Percentiles rank a stretch among this genome's conserved stretches.
Evolutionary conservation across 208 protist species (phyloP).

Genomic region (Leishmania aethiopica): DNA sequence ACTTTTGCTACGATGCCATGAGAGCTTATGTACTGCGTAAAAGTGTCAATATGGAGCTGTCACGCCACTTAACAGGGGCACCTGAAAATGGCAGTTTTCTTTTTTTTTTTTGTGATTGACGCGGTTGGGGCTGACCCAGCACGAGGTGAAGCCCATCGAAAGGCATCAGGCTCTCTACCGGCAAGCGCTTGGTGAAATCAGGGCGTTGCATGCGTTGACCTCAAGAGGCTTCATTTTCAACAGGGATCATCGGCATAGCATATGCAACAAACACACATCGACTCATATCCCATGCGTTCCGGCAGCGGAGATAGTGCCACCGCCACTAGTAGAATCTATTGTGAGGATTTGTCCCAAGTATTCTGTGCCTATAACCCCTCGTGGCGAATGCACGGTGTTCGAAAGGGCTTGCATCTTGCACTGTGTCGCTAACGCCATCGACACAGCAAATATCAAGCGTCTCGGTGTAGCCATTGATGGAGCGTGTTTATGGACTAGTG

Average conservation of each 20-base stretch:
- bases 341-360: constrained; percentile 24
- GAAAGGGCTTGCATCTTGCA: constrained; percentile 34
- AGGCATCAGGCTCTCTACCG: constrained; percentile 21
- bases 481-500: constrained; percentile 37
- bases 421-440: constrained; percentile 35
- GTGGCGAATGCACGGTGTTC: constrained; percentile 32
- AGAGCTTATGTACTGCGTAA: background rate
- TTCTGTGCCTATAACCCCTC: constrained; percentile 38
- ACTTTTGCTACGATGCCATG: background rate
- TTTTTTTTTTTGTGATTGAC: background rate
- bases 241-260: constrained; percentile 9
- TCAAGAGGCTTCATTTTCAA: constrained; percentile 24
- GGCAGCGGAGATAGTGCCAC: constrained; percentile 7
- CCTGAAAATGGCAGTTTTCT: background rate
- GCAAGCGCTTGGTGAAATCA: constrained; percentile 1
- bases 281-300: constrained; percentile 22
- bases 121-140: background rate
- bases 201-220: background rate
- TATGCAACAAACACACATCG: constrained; percentile 34
- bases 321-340: constrained; percentile 20
- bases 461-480: constrained; percentile 34
- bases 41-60: too few species aligned
- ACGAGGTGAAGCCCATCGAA: constrained; percentile 25
- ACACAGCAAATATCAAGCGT: constrained; percentile 25
- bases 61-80: too few species aligned